These are phyloP conservation scores for Aspergillus viridinutans DNA, from an alignment of 2,329 filamentous ascomycete species.

Conservation along the genomic window DNA sequence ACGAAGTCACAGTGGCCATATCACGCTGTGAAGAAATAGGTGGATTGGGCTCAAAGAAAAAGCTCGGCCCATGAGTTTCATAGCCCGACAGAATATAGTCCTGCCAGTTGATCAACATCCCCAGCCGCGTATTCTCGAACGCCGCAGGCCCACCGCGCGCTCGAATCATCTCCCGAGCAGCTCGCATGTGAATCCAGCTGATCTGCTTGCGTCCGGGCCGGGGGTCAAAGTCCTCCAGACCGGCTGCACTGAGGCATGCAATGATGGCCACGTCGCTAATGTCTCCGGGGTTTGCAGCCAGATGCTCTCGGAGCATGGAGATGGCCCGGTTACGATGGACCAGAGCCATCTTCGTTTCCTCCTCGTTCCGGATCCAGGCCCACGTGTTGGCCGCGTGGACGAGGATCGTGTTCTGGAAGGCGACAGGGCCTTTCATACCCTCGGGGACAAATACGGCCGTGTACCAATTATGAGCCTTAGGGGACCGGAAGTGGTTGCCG, in stretches of 20 bases:
- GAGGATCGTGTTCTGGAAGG: slow-evolving; percentile 37
- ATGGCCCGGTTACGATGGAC: slow-evolving; percentile 30
- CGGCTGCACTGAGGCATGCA: slow-evolving; percentile 37
- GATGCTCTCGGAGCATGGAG: slow-evolving; percentile 32
- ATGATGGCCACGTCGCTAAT: slow-evolving; percentile 37
- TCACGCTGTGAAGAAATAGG: slow-evolving; percentile 3
- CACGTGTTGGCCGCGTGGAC: slow-evolving; percentile 38
- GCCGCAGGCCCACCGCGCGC: slow-evolving; percentile 34
- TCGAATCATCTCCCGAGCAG: slow-evolving; percentile 36
- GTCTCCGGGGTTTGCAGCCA: slow-evolving; percentile 27
- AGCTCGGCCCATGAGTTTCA: slow-evolving; percentile 30
- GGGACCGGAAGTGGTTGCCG: slow-evolving; percentile 30
- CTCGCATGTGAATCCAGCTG: slow-evolving; percentile 40
- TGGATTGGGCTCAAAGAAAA: slow-evolving; percentile 30
- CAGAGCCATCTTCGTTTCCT: slow-evolving; percentile 28
- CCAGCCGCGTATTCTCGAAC: slow-evolving; percentile 34
- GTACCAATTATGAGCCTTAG: slow-evolving; percentile 38
- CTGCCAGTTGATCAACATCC: slow-evolving; percentile 41
- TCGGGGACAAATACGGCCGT: slow-evolving; percentile 36
- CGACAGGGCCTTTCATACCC: slow-evolving; percentile 37
- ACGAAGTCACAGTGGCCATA: slow-evolving; percentile 1
- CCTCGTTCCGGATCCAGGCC: slow-evolving; percentile 34
- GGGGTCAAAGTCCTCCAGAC: slow-evolving; percentile 39
- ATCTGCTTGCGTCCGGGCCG: slow-evolving; percentile 34
- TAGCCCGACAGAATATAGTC: slow-evolving; percentile 41